Conservation (phyloP, 2,329 filamentous ascomycete species). For the Penicillium aurantiogriseum region DNA sequence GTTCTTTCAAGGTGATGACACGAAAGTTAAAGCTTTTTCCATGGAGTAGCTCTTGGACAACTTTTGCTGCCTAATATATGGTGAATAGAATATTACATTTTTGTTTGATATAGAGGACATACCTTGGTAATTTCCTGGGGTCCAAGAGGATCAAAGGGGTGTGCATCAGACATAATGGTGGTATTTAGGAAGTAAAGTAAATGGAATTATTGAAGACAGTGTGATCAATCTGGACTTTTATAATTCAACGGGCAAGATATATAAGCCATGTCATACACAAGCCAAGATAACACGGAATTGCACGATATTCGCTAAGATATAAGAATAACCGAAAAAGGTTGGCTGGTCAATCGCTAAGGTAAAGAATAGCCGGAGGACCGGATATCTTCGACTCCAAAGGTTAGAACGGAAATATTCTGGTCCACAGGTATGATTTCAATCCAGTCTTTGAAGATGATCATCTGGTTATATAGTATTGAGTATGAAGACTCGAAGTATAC, state of each 20-base stretch:
- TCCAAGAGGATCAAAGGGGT: conserved; percentile 34
- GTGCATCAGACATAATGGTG: conserved; percentile 20
- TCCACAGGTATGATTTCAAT: not conserved
- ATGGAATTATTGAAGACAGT: not conserved
- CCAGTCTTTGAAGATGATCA: not conserved
- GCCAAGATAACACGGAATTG: not conserved
- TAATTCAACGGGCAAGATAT: not conserved
- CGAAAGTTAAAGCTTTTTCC: conserved; percentile 45
- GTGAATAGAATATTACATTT: not conserved
- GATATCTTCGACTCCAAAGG: not conserved
- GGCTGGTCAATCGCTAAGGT: conserved; percentile 21
- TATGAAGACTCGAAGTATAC: not conserved
- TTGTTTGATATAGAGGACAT: not conserved
- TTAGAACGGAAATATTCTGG: not conserved
- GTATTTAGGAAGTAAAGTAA: not conserved
- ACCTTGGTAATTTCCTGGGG: conserved; percentile 33
- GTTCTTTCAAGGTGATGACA: conserved; percentile 53
- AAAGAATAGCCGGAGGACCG: conserved; percentile 25
- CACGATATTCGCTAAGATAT: conserved; percentile 19
- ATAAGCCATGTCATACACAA: not conserved
- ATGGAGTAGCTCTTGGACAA: conserved; percentile 38
- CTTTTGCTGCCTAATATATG: conserved; percentile 19
- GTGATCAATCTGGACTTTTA: not conserved
- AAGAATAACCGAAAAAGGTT: conserved; percentile 15
- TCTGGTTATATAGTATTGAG: not conserved